Percentiles rank a stretch among this genome's conserved stretches.
These are phyloP conservation scores for Candida ficus DNA, from an alignment of 805 yeast genomes.

Conservation along the genomic window DNA sequence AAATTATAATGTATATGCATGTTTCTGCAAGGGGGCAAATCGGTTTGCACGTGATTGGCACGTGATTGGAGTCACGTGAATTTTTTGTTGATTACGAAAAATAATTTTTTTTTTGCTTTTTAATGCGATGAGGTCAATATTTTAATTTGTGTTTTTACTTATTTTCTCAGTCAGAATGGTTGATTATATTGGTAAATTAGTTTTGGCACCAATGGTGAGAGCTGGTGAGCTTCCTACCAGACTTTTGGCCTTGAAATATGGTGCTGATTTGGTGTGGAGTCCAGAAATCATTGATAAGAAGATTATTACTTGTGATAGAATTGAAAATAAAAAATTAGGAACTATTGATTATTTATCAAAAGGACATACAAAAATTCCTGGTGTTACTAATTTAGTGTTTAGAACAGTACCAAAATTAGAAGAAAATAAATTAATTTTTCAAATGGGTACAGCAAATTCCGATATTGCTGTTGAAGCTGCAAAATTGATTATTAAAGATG, in stretches of 20 bases:
- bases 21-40: too few species aligned
- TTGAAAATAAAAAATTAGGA: slow-evolving; percentile 47
- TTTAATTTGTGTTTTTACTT: too few species aligned
- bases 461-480: slow-evolving; percentile 89
- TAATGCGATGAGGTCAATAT: too few species aligned
- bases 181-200: slow-evolving; percentile 70
- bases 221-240: slow-evolving; percentile 93
- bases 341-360: slow-evolving; percentile 56
- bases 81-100: too few species aligned
- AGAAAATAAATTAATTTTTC: slow-evolving; percentile 69
- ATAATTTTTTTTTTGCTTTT: too few species aligned
- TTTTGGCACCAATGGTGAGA: slow-evolving; percentile 95
- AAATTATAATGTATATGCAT: too few species aligned
- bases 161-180: slow-evolving; percentile 43
- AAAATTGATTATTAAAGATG: slow-evolving; percentile 71
- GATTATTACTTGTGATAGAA: slow-evolving; percentile 63
- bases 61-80: too few species aligned
- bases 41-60: too few species aligned
- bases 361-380: slow-evolving; percentile 38
- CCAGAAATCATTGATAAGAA: slow-evolving; percentile 93
- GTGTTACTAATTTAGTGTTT: slow-evolving; percentile 56
- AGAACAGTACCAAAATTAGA: slow-evolving; percentile 67
- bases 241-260: slow-evolving; percentile 69
- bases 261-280: slow-evolving; percentile 95
- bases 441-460: slow-evolving; percentile 84